Conservation (phyloP, 2,329 filamentous ascomycete genomes). For the Trichoderma brevicompactum region DNA sequence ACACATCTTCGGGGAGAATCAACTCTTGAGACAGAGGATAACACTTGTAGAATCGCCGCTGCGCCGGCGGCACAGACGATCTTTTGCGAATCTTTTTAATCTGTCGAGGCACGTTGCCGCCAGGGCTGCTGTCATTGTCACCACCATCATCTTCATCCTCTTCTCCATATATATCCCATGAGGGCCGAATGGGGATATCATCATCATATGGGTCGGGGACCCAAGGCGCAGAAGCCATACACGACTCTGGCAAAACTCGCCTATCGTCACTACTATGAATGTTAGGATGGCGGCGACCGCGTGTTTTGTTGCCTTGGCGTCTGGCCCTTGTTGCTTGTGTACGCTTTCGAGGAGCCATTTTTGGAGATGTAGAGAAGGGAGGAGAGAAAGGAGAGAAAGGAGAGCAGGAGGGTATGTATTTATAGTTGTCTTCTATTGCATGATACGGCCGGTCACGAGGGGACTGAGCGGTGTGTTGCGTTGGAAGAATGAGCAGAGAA, state of each 20-base stretch:
- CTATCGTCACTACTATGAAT: too few relatives aligned
- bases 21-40: background rate
- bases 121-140: too few relatives aligned
- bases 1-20: background rate
- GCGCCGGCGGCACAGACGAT: background rate
- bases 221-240: background rate
- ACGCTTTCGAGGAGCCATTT: background rate
- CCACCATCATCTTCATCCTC: background rate
- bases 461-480: too few relatives aligned
- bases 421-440: too few relatives aligned
- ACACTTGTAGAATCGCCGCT: background rate
- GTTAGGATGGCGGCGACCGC: too few relatives aligned
- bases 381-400: too few relatives aligned
- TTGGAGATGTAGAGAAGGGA: background rate
- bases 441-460: too few relatives aligned
- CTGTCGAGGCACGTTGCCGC: too few relatives aligned
- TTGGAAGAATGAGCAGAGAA: too few relatives aligned
- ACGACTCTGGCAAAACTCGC: background rate
- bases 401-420: too few relatives aligned
- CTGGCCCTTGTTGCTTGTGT: background rate
- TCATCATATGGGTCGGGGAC: slow-evolving; percentile 8
- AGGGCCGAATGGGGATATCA: background rate
- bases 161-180: background rate
- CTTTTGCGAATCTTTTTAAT: background rate
- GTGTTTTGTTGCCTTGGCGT: background rate